phyloP scores from a whole-genome alignment of 208 protist genomes.

The Wallacemonas sp. region DNA sequence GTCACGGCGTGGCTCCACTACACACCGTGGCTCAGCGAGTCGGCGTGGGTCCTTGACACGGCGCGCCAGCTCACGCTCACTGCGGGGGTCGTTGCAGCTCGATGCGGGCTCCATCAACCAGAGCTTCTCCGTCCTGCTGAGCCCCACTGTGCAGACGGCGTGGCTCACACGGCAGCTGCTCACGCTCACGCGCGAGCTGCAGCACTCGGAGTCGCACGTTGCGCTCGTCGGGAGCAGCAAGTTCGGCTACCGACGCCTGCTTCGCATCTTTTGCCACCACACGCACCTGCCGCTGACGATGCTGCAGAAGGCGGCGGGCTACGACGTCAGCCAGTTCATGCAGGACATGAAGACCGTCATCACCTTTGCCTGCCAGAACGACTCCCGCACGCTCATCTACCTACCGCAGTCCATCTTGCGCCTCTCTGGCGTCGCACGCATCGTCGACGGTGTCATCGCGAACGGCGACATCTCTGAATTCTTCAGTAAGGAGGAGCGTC shows the following conservation, averaged over 20 bases:
- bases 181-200: conserved; percentile 26
- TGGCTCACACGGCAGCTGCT: conserved; percentile 46
- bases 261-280: conserved; percentile 56
- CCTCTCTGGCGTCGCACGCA: conserved; percentile 40
- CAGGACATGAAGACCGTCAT: conserved; percentile 58
- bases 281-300: conserved; percentile 52
- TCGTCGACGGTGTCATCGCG: conserved; percentile 60
- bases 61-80: conserved; percentile 4
- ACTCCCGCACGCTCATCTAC: conserved; percentile 53
- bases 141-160: conserved; percentile 51
- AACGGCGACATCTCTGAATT: conserved; percentile 66
- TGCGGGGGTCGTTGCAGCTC: conserved; percentile 9
- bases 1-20: background rate
- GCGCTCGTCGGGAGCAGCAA: conserved; percentile 47
- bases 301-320: conserved; percentile 33
- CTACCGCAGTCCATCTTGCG: conserved; percentile 53
- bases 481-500: conserved; percentile 67
- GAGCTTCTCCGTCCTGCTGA: background rate
- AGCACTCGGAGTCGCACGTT: conserved; percentile 37
- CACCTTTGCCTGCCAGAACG: conserved; percentile 42
- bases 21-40: background rate
- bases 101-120: conserved; percentile 3
- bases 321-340: conserved; percentile 38
- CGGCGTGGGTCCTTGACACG: conserved; percentile 4
- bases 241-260: conserved; percentile 52